Base-by-base conservation (phyloP, 2,329 filamentous ascomycete genomes). In the Botryosphaeria dothidea region DNA sequence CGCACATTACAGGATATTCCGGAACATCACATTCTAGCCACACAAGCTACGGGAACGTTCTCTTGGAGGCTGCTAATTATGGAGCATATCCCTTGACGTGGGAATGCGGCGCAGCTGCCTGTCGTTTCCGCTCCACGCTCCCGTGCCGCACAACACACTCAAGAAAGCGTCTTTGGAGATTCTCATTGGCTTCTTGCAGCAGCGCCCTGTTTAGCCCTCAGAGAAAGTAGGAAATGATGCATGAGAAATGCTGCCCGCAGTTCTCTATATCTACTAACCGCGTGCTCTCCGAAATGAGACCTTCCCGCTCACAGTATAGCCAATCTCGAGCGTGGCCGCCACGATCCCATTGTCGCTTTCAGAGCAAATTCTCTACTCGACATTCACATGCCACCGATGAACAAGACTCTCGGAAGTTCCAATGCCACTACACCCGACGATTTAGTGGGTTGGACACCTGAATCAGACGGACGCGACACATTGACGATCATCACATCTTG, bases 391-490 rank as follows among this genome's bases (percentile, higher is more conserved):
- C 13, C 31, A 43, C 38, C 2, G 1, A 43, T 43, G 38, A 43
- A 43, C 13, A 17, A 15, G 5, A 43, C 38, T 19, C 5, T 6
- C 5, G n/a, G n/a, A 5, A 43, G n/a, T 15, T 17, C 38, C 5
- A 43, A 43, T 43, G 15, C 38, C 15, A 43, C 38, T 5, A 5
- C 38, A 19, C 8, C n/a, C 13, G 15, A 15, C 13, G 5, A 17
- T 17, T 17, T 43, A 3, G 38, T 43, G 9, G 74, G 74, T 43
- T 76, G 74, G 74, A 68, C 69, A 9, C 66, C 66, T 8, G 73
- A 75, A 52, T 72, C 75, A 1, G 43, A 66, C 36, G 70, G 71
- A 23, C 71, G 76, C 54, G 76, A 76, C 9, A 74, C 75, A 4
- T 67, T 75, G n/a, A 71, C 68, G 52, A 70, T 78, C 21, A 68